A percentile compares a stretch with the other conserved stretches of the same genome.
Evolutionary conservation across 192 early-diverging fungal species (phyloP).

Genomic region (Entomortierella chlamydospora): DNA sequence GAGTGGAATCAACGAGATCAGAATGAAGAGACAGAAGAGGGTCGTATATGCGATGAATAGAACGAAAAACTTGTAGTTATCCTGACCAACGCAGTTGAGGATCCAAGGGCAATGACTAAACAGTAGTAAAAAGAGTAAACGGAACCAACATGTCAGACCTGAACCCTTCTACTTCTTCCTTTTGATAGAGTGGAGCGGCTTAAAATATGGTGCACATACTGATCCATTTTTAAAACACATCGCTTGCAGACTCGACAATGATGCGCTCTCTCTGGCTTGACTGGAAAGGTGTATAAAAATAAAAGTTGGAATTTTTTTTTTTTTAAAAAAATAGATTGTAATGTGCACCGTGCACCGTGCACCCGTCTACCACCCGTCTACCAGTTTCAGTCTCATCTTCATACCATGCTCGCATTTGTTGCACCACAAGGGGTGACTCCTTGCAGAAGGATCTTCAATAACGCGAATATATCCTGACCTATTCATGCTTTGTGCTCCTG

Average conservation of each 20-base stretch:
- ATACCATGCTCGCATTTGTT: constrained; percentile 52
- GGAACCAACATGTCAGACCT: background rate
- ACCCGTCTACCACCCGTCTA: too few species aligned
- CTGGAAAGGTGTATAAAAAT: constrained; percentile 3
- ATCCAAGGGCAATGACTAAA: constrained; percentile 55
- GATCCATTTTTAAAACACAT: constrained; percentile 71
- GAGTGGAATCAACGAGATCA: constrained; percentile 48
- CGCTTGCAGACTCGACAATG: constrained; percentile 66
- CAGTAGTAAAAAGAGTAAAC: background rate
- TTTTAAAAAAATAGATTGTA: too few species aligned
- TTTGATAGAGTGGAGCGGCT: constrained; percentile 24
- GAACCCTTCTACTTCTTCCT: constrained; percentile 39
- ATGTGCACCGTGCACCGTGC: too few species aligned
- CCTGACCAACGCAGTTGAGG: constrained; percentile 62
- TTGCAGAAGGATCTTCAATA: constrained; percentile 40
- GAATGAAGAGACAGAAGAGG: constrained; percentile 57
- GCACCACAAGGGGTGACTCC: constrained; percentile 45
- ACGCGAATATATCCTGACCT: constrained; percentile 40
- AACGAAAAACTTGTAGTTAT: constrained; percentile 69
- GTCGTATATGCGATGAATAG: constrained; percentile 63
- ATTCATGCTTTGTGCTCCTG: constrained; percentile 37
- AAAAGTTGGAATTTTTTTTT: too few species aligned
- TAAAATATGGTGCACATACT: constrained; percentile 54
- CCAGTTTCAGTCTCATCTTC: background rate
- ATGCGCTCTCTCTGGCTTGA: constrained; percentile 66